These are phyloP conservation scores for Ceratobasidium sp. DNA, from an alignment of 1,284 basidiomycete species.

Conservation along the genomic window DNA sequence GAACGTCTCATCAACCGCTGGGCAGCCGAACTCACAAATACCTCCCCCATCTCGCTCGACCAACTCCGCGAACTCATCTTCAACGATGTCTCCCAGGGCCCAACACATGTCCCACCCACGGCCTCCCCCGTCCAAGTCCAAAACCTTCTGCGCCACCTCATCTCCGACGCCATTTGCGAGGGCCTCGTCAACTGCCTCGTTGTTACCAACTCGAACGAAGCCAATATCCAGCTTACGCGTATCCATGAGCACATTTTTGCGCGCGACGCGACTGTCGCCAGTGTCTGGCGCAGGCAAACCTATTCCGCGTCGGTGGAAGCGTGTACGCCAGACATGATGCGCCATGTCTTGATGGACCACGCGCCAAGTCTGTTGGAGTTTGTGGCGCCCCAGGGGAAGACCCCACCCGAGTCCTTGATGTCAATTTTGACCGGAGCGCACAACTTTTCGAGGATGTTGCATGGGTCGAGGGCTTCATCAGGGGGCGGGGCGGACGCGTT, in stretches of 20 bases:
- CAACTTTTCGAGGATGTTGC: constrained; percentile 84
- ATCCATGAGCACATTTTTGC: constrained; percentile 88
- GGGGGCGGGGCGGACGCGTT: constrained; percentile 73
- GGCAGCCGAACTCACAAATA: constrained; percentile 78
- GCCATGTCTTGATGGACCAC: constrained; percentile 74
- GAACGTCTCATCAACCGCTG: constrained; percentile 85
- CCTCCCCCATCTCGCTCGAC: constrained; percentile 68
- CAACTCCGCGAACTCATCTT: constrained; percentile 71
- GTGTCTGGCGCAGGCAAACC: constrained; percentile 86
- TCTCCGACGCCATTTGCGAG: constrained; percentile 80
- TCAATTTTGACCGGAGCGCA: constrained; percentile 77
- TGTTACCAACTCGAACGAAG: constrained; percentile 79
- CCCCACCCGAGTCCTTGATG: constrained; percentile 54
- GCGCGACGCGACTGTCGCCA: constrained; percentile 82
- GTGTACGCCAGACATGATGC: constrained; percentile 75
- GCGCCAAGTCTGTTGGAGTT: constrained; percentile 70
- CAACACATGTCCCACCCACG: constrained; percentile 56
- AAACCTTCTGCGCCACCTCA: constrained; percentile 78
- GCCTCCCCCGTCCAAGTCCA: constrained; percentile 76
- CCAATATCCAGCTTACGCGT: constrained; percentile 81
- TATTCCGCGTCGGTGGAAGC: constrained; percentile 83
- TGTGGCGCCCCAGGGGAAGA: constrained; percentile 51
- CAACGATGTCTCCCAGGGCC: constrained; percentile 67
- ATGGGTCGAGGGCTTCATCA: constrained; percentile 71
- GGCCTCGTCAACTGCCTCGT: constrained; percentile 84